Conservation (phyloP, 2,329 filamentous ascomycete genomes). For the Knoxdaviesia capensis region DNA sequence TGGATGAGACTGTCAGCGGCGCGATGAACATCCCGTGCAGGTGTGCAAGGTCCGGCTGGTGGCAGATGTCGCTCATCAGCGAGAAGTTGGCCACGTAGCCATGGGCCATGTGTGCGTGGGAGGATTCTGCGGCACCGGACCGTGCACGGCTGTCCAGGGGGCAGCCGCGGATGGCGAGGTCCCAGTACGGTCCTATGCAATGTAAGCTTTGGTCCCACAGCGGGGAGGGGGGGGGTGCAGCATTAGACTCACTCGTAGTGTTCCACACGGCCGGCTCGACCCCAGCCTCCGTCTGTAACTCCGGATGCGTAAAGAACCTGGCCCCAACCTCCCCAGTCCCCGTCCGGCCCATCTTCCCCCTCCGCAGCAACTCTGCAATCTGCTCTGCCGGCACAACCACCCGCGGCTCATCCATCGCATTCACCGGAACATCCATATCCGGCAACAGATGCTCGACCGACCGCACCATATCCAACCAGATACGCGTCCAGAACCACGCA, state of each 20-base stretch:
- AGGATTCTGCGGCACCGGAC: conserved; percentile 19
- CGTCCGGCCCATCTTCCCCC: no score
- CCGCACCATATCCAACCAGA: conserved; percentile 33
- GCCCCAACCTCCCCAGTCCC: no score
- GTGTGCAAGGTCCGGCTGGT: conserved; percentile 41
- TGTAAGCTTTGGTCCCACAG: no score
- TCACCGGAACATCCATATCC: conserved; percentile 48
- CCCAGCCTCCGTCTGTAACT: no score
- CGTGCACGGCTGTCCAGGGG: conserved; percentile 41
- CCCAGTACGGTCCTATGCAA: conserved; percentile 30
- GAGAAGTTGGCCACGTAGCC: conserved; percentile 44
- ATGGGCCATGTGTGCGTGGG: conserved; percentile 26
- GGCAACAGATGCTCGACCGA: conserved; percentile 35
- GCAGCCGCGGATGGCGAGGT: conserved; percentile 37
- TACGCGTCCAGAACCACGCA: conserved; percentile 37
- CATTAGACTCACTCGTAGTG: no score
- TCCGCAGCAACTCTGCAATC: conserved; percentile 30
- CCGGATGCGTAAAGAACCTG: no score
- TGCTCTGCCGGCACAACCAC: conserved; percentile 44
- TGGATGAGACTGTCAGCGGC: conserved; percentile 34
- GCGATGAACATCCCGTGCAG: conserved; percentile 46
- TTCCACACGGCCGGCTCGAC: no score
- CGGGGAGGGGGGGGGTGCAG: no score
- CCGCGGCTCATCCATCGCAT: conserved; percentile 47
- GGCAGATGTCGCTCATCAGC: conserved; percentile 39